Evolutionary conservation across 441 rosid genomes (phyloP), one percentile per base, ranked within the genome.

Genomic region (Brassica balearica): DNA sequence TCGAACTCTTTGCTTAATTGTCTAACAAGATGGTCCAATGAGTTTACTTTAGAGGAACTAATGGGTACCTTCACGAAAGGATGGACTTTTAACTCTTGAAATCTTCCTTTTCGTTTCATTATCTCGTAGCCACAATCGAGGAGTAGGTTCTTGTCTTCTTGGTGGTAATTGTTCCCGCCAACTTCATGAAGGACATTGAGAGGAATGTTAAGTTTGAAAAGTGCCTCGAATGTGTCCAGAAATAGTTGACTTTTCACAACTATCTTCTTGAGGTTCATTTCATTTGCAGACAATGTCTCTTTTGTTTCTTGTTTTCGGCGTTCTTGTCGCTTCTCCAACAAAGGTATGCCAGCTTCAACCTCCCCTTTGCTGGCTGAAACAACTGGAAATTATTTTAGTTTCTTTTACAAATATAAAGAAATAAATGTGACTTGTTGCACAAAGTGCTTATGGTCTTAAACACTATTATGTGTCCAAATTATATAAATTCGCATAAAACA

Each of bases 121-220:
- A 94, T 59, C 78, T 96, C 98, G 9, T 88, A 90, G 55, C 92
- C 92, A 14, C 95, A 89, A 77, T 94, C 99, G 23, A 92, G 65
- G 69, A 79, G 36, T 69, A 91, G 88, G 65, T 86, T 94, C 84
- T 83, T 85, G 55, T 88, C 86, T 72, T 84, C 84, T 56, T 84
- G 87, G 7, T 55, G 84, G 65, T 23, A 76, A 43, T 83, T 73
- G 20, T 48, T 76, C 3, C 71, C 73, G 2, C 80, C 66, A 36
- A 38, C 46, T 32, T 75, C 64, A 6, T 78, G 64, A 72, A 81
- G 84, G 65, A 84, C 70, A 81, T 27, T 62, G 38, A 55, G 55
- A 36, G 95, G 92, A 71, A 87, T 90, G 83, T 87, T 83, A 68
- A 91, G 90, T 75, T 85, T 85, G 92, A 90, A 90, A 67, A 90